These are phyloP conservation scores for Phyllosticta capitalensis DNA, from an alignment of 2,329 filamentous ascomycete genomes.

Conservation along the genomic window DNA sequence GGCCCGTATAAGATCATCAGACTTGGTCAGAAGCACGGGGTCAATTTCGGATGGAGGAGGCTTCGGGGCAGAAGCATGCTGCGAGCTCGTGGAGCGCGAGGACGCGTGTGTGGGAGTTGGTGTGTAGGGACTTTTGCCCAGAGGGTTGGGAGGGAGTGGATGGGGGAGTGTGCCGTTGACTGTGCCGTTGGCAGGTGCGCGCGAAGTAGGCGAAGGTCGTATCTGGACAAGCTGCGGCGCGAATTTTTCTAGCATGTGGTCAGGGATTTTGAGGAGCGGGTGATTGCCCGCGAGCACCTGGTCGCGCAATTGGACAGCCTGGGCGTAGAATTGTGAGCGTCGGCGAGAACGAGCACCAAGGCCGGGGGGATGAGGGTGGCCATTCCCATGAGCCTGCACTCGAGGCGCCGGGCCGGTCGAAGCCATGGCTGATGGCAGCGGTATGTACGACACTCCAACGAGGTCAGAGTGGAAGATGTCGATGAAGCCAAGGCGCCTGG, in stretches of 20 bases:
- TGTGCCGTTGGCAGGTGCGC: slow-evolving; percentile 4
- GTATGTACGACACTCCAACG: background rate
- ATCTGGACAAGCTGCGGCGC: slow-evolving; percentile 15
- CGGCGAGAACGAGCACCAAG: slow-evolving; percentile 25
- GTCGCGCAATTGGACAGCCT: slow-evolving; percentile 73
- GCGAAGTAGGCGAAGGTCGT: slow-evolving; percentile 16
- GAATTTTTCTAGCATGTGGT: slow-evolving; percentile 40
- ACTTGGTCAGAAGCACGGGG: slow-evolving; percentile 77
- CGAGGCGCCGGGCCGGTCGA: slow-evolving; percentile 15
- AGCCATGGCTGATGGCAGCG: slow-evolving; percentile 8
- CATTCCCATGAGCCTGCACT: slow-evolving; percentile 23
- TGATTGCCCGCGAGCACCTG: slow-evolving; percentile 70
- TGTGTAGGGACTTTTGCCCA: slow-evolving; percentile 11
- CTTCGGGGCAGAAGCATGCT: slow-evolving; percentile 18
- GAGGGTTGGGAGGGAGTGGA: slow-evolving; percentile 1
- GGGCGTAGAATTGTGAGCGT: slow-evolving; percentile 53
- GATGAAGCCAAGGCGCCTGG: slow-evolving; percentile 5
- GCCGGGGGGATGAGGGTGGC: slow-evolving; percentile 15
- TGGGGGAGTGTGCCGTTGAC: slow-evolving; percentile 3
- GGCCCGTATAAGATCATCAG: slow-evolving; percentile 71
- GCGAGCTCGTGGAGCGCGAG: slow-evolving; percentile 8
- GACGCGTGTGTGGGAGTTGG: slow-evolving; percentile 14
- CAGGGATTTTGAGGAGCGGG: slow-evolving; percentile 49
- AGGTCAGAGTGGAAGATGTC: background rate
- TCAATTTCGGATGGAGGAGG: slow-evolving; percentile 60